Conservation (phyloP, 495 filamentous ascomycete genomes). For the Cercophora sp. region DNA sequence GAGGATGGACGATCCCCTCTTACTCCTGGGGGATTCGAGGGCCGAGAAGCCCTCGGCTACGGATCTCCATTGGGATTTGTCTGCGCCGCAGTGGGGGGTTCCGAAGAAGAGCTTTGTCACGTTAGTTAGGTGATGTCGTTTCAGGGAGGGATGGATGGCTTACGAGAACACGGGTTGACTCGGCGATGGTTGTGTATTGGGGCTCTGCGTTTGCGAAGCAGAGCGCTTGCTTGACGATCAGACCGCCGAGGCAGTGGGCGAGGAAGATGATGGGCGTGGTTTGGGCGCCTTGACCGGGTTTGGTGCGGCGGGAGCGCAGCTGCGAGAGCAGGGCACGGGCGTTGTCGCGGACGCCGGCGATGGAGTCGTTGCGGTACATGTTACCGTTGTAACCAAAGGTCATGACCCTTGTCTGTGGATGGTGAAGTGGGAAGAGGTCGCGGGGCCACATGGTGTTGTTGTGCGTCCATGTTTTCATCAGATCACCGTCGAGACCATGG, state of each 20-base stretch:
- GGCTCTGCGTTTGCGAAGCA: not conserved
- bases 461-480: not conserved
- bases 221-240: not conserved
- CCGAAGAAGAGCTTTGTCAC: too few relatives aligned
- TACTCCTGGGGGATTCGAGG: too few relatives aligned
- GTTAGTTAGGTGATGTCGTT: too few relatives aligned
- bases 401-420: not conserved
- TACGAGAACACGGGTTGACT: too few relatives aligned
- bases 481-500: not conserved
- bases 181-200: too few relatives aligned
- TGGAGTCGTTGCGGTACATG: not conserved
- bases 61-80: too few relatives aligned
- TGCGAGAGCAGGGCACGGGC: not conserved
- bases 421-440: not conserved
- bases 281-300: too few relatives aligned
- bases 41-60: too few relatives aligned
- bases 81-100: too few relatives aligned
- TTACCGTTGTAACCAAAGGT: not conserved
- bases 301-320: not conserved
- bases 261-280: not conserved
- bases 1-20: too few relatives aligned
- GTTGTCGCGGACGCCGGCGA: not conserved
- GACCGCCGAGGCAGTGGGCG: not conserved
- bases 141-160: too few relatives aligned
- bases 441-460: not conserved